Evolutionary conservation across 2,329 filamentous ascomycete species (phyloP).

Genomic region (Chalaropsis ovoidea): DNA sequence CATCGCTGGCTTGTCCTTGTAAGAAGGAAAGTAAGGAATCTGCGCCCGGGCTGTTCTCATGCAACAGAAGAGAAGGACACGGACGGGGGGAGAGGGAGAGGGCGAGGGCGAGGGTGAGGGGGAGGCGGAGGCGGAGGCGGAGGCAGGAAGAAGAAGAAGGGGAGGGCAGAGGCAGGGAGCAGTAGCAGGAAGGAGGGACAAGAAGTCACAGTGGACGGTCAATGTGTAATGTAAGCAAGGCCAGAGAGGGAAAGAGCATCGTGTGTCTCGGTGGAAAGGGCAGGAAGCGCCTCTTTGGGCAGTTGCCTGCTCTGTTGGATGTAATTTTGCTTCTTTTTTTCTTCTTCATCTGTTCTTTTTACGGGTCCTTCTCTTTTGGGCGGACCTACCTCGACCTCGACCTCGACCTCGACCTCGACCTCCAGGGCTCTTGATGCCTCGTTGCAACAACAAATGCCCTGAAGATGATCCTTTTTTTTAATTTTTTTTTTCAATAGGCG

Average conservation of each 20-base stretch:
- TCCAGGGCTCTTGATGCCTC: no score
- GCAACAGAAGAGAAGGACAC: not conserved
- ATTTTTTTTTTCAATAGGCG: no score
- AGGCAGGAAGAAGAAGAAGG: not conserved
- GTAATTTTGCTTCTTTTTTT: not conserved
- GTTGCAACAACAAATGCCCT: slow-evolving; percentile 3
- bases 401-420: no score
- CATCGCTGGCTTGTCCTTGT: not conserved
- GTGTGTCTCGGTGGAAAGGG: not conserved
- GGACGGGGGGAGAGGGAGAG: not conserved
- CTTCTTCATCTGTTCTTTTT: slow-evolving; percentile 7
- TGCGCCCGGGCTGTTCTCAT: slow-evolving; percentile 4
- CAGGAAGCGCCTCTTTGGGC: not conserved
- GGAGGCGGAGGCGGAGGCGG: no score
- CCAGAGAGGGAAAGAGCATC: not conserved
- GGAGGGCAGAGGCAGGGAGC: no score
- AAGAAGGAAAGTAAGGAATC: slow-evolving; percentile 13
- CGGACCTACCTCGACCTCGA: no score
- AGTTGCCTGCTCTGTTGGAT: not conserved
- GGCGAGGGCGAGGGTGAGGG: not conserved
- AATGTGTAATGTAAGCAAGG: not conserved
- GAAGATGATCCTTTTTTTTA: not conserved
- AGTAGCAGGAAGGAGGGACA: no score
- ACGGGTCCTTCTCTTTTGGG: slow-evolving; percentile 1
- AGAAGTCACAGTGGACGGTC: no score